Evolutionary conservation across 2,329 filamentous ascomycete genomes (phyloP).

Genomic region (Scortechinia acanthostroma): DNA sequence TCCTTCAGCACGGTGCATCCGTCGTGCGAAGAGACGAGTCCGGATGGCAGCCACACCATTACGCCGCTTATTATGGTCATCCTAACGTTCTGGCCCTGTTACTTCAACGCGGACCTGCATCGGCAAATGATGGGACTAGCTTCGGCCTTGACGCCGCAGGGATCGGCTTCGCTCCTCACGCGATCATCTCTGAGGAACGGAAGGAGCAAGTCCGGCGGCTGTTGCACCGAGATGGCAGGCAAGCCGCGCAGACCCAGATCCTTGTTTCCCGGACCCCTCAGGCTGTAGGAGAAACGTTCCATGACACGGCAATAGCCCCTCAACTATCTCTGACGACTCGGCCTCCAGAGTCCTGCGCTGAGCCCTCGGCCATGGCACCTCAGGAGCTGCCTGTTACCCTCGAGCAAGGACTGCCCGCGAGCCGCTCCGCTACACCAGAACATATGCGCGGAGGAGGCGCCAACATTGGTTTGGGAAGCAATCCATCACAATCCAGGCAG

Average conservation of each 20-base stretch:
- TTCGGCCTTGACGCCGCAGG: neutral
- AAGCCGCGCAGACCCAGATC: neutral
- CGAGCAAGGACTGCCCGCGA: constrained; percentile 15
- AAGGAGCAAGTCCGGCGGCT: neutral
- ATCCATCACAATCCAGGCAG: no score
- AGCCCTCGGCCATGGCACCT: constrained; percentile 1
- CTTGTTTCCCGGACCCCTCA: neutral
- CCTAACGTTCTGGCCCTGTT: constrained; percentile 19
- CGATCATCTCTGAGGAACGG: neutral
- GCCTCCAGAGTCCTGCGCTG: neutral
- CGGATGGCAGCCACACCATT: constrained; percentile 24
- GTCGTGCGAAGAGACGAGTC: constrained; percentile 20
- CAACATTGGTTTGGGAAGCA: constrained; percentile 2
- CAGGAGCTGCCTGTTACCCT: constrained; percentile 14
- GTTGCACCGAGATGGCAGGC: no score
- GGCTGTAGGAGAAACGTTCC: no score
- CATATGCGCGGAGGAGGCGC: constrained; percentile 10
- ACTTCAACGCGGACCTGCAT: constrained; percentile 10
- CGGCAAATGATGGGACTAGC: neutral
- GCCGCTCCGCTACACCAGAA: constrained; percentile 14
- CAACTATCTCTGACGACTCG: neutral
- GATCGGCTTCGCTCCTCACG: neutral
- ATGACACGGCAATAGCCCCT: no score
- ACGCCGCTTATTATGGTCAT: constrained; percentile 25
- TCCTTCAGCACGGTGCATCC: constrained; percentile 20